A percentile compares a stretch with the other conserved stretches of the same genome.
phyloP scores from a whole-genome alignment of 805 yeast species.

The Yarrowia hollandica region DNA sequence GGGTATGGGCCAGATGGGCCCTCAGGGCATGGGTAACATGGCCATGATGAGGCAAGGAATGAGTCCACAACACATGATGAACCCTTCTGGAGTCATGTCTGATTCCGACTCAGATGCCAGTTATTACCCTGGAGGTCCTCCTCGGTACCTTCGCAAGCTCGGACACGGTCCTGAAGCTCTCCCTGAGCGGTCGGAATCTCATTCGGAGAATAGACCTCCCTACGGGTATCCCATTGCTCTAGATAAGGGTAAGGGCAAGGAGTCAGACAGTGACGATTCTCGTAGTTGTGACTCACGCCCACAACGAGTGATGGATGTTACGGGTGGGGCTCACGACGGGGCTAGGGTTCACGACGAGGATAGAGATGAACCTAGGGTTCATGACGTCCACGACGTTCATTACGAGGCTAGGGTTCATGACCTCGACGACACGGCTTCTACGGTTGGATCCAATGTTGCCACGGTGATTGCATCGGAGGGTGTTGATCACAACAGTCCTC shows the following conservation, averaged over 20 bases:
- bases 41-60: constrained; percentile 14
- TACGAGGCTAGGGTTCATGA: too few relatives aligned
- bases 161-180: constrained; percentile 5
- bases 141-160: constrained; percentile 1
- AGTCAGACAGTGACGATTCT: not conserved
- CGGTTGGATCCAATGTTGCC: not conserved
- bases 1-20: too few relatives aligned
- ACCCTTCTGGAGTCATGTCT: constrained; percentile 4
- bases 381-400: too few relatives aligned
- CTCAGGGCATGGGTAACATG: constrained; percentile 2
- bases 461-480: constrained; percentile 3
- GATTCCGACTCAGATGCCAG: constrained; percentile 12
- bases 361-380: too few relatives aligned
- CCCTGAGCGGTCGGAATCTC: not conserved
- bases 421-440: too few relatives aligned
- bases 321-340: too few relatives aligned
- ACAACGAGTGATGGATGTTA: too few relatives aligned
- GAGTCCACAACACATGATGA: constrained; percentile 11
- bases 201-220: constrained; percentile 5
- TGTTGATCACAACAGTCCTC: not conserved
- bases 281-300: constrained; percentile 26
- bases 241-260: constrained; percentile 11
- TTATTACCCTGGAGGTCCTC: constrained; percentile 19
- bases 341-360: too few relatives aligned
- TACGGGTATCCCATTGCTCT: constrained; percentile 12